Percentiles rank a stretch among this genome's conserved stretches.
Conservation (phyloP, 805 yeast species). For the Maudiozyma barnettii region DNA sequence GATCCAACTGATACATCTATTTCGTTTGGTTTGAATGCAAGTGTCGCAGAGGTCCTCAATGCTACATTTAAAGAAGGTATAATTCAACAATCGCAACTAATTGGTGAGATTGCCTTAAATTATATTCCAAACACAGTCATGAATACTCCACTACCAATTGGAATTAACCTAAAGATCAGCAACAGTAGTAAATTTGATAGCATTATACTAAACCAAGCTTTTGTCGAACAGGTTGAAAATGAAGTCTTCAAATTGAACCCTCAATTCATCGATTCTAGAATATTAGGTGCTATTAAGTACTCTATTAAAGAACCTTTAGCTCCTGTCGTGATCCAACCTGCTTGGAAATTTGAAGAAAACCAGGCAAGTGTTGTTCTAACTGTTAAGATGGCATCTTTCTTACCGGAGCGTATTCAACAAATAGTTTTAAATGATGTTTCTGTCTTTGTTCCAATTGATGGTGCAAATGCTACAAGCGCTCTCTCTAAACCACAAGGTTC, state of each 20-base stretch:
- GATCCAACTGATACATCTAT: slow-evolving; percentile 31
- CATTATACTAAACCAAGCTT: slow-evolving; percentile 43
- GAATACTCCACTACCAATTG: slow-evolving; percentile 31
- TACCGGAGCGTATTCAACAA: slow-evolving; percentile 28
- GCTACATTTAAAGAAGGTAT: slow-evolving; percentile 66
- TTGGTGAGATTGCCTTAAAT: slow-evolving; percentile 83
- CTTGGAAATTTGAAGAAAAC: slow-evolving; percentile 80
- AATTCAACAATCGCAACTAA: slow-evolving; percentile 47
- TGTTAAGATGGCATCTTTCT: slow-evolving; percentile 33
- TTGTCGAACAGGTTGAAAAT: slow-evolving; percentile 41
- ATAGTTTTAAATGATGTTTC: slow-evolving; percentile 29
- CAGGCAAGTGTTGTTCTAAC: slow-evolving; percentile 82
- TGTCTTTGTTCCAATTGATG: slow-evolving; percentile 47
- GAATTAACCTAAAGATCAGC: slow-evolving; percentile 35
- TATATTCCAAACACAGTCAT: slow-evolving; percentile 34
- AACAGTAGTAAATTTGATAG: slow-evolving; percentile 35
- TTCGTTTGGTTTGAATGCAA: slow-evolving; percentile 63
- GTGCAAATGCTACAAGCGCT: slow-evolving; percentile 60
- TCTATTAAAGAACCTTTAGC: slow-evolving; percentile 42
- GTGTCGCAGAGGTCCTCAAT: slow-evolving; percentile 76
- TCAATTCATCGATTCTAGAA: slow-evolving; percentile 45
- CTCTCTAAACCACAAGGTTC: slow-evolving; percentile 89
- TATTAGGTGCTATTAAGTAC: slow-evolving; percentile 77
- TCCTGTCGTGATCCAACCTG: slow-evolving; percentile 68
- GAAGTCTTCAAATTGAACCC: slow-evolving; percentile 39